Evolutionary conservation across 169 alveolate species (phyloP), one percentile per base, ranked within the genome.

Genomic region (Eimeria tenella): DNA sequence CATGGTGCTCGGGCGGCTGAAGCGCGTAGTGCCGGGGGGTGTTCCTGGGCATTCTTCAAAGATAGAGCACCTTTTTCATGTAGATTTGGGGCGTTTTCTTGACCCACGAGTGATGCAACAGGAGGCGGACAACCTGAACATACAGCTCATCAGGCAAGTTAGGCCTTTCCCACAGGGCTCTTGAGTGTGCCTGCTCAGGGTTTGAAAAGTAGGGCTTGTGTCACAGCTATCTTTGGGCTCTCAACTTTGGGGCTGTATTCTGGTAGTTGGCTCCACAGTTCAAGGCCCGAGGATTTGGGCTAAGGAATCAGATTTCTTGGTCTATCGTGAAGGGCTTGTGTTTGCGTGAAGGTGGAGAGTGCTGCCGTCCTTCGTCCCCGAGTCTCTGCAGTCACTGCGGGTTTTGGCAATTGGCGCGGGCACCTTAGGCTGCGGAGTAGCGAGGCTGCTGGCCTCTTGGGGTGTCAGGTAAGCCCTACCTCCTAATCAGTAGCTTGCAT

Each of bases 391-490:
- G 95, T 84, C 94, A 9, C 94, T 95, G 58, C 97, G 97, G 92
- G 96, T 97, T 71, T 95, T 98, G 50, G 96, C 98, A 50, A 93
- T 98, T 23, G 99, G 99, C 21, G 97, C 99, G 11, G 98, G 98
- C 19, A 96, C 98, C 21, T 86, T 97, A 65, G 98, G 98, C 56
- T 97, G 98, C 68, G 97, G 98, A 70, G 96, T 98, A 0, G 97
- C 98, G 21, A 86, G 99, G 42, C 96, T 97, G 79, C 95, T 98
- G 50, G 95, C 98, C n/a, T 99, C 98, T 11, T 98, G 99, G 99
- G 99, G 99, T 60, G 97, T 97, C 89, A 96, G 94, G 95, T 93
- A 52, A 68, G 90, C 75, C 58, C 62, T 31, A 49, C 10, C 19
- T 25, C 91, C 53, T 49, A 25, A 42, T 4, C 21, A 7, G 53